Percentiles rank a stretch among this genome's conserved stretches.
These are phyloP conservation scores for Pichia sp. DNA, from an alignment of 1,139 yeast species.

Conservation along the genomic window DNA sequence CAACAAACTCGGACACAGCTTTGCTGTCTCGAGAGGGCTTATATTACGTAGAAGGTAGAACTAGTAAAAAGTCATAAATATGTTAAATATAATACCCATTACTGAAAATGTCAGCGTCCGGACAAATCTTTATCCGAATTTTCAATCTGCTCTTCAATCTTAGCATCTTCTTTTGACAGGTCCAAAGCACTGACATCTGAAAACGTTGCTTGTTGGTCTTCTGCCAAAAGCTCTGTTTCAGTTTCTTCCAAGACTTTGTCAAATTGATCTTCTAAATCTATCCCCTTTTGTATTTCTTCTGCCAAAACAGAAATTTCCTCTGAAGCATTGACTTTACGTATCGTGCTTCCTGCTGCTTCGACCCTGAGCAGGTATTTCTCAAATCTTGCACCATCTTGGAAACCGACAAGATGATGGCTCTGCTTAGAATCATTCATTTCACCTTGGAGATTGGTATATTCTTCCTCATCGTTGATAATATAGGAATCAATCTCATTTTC, in stretches of 20 bases:
- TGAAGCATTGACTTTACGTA: not conserved
- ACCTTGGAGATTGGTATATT: too few relatives aligned
- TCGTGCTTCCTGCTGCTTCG: slow-evolving; percentile 7
- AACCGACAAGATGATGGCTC: slow-evolving; percentile 21
- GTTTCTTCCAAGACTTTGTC: slow-evolving; percentile 10
- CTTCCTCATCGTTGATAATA: too few relatives aligned
- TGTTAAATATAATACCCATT: too few relatives aligned
- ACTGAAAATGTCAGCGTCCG: not conserved
- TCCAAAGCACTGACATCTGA: slow-evolving; percentile 7
- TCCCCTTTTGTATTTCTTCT: slow-evolving; percentile 6
- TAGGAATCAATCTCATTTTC: slow-evolving; percentile 6
- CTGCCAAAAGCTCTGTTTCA: not conserved
- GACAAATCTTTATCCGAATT: not conserved
- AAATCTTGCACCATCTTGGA: slow-evolving; percentile 26
- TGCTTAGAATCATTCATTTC: not conserved
- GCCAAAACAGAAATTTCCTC: not conserved
- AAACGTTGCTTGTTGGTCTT: not conserved
- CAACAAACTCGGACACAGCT: too few relatives aligned
- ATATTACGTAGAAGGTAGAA: not conserved
- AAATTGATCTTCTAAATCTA: slow-evolving; percentile 6
- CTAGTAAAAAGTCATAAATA: too few relatives aligned
- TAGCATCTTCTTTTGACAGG: slow-evolving; percentile 6
- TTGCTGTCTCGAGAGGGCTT: too few relatives aligned
- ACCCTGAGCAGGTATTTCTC: slow-evolving; percentile 22
- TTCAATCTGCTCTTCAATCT: slow-evolving; percentile 15